phyloP scores from a whole-genome alignment of 495 filamentous ascomycete genomes.

The Astrothelium macrocarpum region DNA sequence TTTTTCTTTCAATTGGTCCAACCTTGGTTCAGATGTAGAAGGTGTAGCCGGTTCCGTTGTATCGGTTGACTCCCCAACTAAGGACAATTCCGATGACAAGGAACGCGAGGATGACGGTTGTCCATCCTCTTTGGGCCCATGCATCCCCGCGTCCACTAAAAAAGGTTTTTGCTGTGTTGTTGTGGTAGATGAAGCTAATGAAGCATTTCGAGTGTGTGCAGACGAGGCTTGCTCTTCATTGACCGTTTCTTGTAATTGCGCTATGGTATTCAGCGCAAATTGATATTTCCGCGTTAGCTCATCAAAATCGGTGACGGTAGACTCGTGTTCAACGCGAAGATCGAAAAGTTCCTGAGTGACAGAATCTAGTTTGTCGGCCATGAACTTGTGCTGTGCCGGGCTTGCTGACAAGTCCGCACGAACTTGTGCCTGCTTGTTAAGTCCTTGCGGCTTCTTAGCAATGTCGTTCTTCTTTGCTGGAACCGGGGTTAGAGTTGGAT shows the following conservation, averaged over 20 bases:
- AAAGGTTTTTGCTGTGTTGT: constrained; percentile 71
- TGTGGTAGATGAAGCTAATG: constrained; percentile 30
- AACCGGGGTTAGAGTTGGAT: background rate
- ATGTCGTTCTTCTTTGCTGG: background rate
- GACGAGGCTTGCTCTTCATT: constrained; percentile 65
- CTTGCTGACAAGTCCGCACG: constrained; percentile 29
- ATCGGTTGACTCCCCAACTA: constrained; percentile 71
- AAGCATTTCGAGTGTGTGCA: constrained; percentile 24
- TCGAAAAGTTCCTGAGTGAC: constrained; percentile 90
- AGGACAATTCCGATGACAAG: constrained; percentile 93
- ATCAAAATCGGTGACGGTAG: constrained; percentile 70
- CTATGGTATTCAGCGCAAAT: constrained; percentile 69
- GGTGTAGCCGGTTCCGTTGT: constrained; percentile 53
- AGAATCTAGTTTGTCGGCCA: constrained; percentile 86
- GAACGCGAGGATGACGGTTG: constrained; percentile 85
- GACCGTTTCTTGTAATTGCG: constrained; percentile 72
- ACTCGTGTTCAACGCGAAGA: constrained; percentile 81
- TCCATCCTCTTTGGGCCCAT: constrained; percentile 62
- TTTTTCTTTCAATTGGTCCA: constrained; percentile 1
- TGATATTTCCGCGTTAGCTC: constrained; percentile 82
- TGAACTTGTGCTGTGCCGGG: constrained; percentile 72
- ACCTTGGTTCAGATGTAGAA: constrained; percentile 6
- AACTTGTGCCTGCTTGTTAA: background rate
- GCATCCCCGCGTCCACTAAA: constrained; percentile 76
- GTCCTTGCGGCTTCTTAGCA: background rate